A percentile compares a stretch with the other conserved stretches of the same genome.
Evolutionary conservation across 2,329 filamentous ascomycete genomes (phyloP).

Genomic region (Fusarium setosum): DNA sequence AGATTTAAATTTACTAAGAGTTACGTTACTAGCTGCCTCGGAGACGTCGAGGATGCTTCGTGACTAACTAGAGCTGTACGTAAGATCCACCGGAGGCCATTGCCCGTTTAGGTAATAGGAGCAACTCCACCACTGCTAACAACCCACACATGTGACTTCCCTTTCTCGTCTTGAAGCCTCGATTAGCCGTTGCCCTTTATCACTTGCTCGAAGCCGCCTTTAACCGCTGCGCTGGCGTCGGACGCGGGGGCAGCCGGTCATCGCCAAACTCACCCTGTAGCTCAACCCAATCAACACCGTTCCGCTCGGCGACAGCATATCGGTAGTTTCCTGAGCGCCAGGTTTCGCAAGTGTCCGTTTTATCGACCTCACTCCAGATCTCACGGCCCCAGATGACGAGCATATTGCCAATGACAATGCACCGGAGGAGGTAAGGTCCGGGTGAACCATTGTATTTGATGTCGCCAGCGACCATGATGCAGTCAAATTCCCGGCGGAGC

Average conservation of each 20-base stretch:
- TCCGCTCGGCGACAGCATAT: conserved; percentile 1
- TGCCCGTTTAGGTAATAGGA: not conserved
- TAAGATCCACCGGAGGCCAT: conserved; percentile 1
- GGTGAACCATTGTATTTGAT: not conserved
- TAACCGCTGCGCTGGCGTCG: too few relatives aligned
- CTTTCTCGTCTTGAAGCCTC: too few relatives aligned
- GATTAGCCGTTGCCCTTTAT: too few relatives aligned
- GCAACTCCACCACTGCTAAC: conserved; percentile 4
- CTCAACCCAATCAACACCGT: conserved; percentile 6
- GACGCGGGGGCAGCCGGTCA: not conserved
- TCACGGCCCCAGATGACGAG: conserved; percentile 8
- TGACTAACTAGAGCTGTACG: conserved; percentile 27
- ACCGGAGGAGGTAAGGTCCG: not conserved
- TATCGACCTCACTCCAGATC: conserved; percentile 6
- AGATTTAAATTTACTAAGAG: not conserved
- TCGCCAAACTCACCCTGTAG: conserved; percentile 6
- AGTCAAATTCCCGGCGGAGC: conserved; percentile 10
- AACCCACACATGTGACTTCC: not conserved
- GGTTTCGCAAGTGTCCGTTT: not conserved
- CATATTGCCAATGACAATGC: conserved; percentile 1
- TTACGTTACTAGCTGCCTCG: conserved; percentile 4
- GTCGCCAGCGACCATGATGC: not conserved
- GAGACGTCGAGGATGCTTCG: too few relatives aligned
- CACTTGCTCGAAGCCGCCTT: too few relatives aligned
- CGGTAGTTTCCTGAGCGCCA: not conserved